Conservation (phyloP, 225 moss, liverwort and hornwort genomes). For the Lunularia cruciata region DNA sequence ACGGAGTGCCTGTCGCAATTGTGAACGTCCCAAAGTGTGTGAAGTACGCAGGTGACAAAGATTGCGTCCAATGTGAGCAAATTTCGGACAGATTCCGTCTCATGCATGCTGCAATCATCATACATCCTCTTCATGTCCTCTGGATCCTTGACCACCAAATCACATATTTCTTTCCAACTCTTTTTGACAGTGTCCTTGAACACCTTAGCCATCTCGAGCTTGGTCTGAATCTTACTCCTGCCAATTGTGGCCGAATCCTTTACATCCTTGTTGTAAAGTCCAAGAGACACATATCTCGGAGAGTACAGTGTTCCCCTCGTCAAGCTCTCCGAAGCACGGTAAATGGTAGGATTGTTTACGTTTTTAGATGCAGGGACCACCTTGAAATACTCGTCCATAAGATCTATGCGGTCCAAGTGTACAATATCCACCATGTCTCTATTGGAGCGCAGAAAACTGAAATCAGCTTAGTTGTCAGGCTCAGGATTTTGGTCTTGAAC, state of each 20-base stretch:
- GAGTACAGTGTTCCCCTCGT: background rate
- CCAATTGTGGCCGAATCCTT: slow-evolving; percentile 6
- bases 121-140: slow-evolving; percentile 15
- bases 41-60: slow-evolving; percentile 5
- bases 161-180: slow-evolving; percentile 6
- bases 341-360: slow-evolving; percentile 5
- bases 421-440: background rate
- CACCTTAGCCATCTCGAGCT: slow-evolving; percentile 5
- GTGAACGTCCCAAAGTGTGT: slow-evolving; percentile 19
- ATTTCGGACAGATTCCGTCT: background rate
- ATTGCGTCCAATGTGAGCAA: slow-evolving; percentile 19
- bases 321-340: background rate
- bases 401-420: slow-evolving; percentile 9
- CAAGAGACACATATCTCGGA: slow-evolving; percentile 3
- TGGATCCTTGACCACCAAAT: background rate
- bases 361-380: no score
- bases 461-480: no score
- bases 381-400: background rate
- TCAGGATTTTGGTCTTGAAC: no score
- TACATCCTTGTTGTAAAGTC: slow-evolving; percentile 4
- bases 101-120: slow-evolving; percentile 13
- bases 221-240: background rate
- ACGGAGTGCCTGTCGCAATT: background rate
- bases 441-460: no score
- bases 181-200: slow-evolving; percentile 5